A percentile compares a stretch with the other conserved stretches of the same genome.
phyloP scores from a whole-genome alignment of 1,284 basidiomycete genomes.

The Ustilago trichophora region DNA sequence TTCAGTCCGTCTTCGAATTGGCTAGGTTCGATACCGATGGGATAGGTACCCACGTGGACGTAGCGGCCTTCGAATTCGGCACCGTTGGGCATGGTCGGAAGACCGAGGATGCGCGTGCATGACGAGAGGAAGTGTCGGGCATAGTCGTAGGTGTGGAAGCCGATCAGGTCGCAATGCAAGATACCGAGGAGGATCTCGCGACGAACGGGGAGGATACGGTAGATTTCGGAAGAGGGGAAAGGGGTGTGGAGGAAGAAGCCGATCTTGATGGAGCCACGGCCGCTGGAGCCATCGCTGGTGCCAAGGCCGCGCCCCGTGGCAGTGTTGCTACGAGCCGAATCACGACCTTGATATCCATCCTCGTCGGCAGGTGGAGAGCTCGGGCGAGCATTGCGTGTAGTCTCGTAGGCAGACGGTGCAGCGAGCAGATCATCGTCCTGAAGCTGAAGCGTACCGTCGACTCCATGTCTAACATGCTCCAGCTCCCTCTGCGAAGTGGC shows the following conservation, averaged over 20 bases:
- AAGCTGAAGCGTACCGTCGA: conserved; percentile 58
- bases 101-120: conserved; percentile 91
- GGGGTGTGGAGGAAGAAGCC: conserved; percentile 99
- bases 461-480: conserved; percentile 58
- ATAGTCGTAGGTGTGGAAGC: conserved; percentile 99
- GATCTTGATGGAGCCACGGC: conserved; percentile 70
- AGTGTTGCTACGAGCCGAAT: conserved; percentile 14
- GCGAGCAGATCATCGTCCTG: conserved; percentile 54
- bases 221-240: conserved; percentile 97
- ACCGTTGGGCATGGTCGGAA: conserved; percentile 98
- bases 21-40: conserved; percentile 94
- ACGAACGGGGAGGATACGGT: conserved; percentile 88
- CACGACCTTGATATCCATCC: conserved; percentile 23
- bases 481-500: conserved; percentile 56
- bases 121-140: conserved; percentile 98
- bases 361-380: conserved; percentile 19
- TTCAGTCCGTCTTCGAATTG: conserved; percentile 87
- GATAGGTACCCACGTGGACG: conserved; percentile 97
- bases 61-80: conserved; percentile 92
- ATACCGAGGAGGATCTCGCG: conserved; percentile 95
- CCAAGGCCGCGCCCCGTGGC: conserved; percentile 41
- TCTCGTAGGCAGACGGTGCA: conserved; percentile 32
- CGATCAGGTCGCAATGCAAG: conserved; percentile 85
- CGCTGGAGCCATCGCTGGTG: conserved; percentile 54
- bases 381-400: conserved; percentile 1